Evolutionary conservation across 2,329 filamentous ascomycete species (phyloP), one percentile per base, ranked within the genome.

Genomic region (Botrytis fragariae): DNA sequence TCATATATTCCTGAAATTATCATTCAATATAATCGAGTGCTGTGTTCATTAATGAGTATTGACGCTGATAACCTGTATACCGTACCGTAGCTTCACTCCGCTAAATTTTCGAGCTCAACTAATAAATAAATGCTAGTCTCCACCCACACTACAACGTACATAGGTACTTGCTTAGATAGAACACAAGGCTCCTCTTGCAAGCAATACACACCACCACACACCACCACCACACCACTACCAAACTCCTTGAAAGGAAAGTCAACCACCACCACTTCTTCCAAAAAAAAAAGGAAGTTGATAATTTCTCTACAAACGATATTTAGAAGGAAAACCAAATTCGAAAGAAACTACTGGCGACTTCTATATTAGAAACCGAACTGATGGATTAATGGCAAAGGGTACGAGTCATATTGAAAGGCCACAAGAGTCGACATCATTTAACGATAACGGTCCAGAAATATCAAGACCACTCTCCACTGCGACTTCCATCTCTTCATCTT

Each of bases 401-500:
- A 72, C 70, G 70, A 72, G 70, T 72, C 70, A 72, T 67, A 54
- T 67, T 72, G 62, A 72, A 72, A 64, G 70, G 60, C 70, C 70
- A 72, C 70, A 72, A 72, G 70, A 72, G 70, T 72, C 70, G 70
- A 72, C 70, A 67, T 69, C 65, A 69, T 67, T 72, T 59, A 72
- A 65, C 70, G 70, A 72, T 67, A 72, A 64, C 70, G 70, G 48
- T 48, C 61, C 70, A 72, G 70, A 72, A 72, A 72, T 67, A 67
- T 72, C 70, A 72, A 72, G 37, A 45, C 22, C 61, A 72, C 70
- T 65, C 71, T 72, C 71, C 64, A 72, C 64, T 69, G 71, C 71
- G 54, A 72, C 71, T 72, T 72, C 71, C 71, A 60, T 72, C 51
- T 72, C 71, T 69, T 72, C 75, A 62, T 73, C 72, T 71, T 63